phyloP scores from a whole-genome alignment of 1,284 basidiomycete genomes.

The Leccinum cinnamomeum region DNA sequence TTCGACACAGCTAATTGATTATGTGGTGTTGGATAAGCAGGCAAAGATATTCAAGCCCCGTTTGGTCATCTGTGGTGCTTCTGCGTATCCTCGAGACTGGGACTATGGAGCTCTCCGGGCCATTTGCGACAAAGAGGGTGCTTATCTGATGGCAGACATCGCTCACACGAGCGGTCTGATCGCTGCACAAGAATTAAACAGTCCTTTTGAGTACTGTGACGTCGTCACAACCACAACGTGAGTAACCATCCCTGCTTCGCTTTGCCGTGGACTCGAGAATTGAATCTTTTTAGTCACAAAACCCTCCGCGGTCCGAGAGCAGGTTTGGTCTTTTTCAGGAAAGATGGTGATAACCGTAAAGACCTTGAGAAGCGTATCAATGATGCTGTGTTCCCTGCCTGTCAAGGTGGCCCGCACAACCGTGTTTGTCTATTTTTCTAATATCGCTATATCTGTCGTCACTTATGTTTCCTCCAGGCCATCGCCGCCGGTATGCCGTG shows the following conservation, averaged over 20 bases:
- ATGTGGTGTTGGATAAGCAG: constrained; percentile 79
- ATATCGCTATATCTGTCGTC: not conserved
- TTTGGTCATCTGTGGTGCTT: constrained; percentile 96
- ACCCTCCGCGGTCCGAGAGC: constrained; percentile 98
- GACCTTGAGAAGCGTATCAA: constrained; percentile 97
- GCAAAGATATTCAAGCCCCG: constrained; percentile 97
- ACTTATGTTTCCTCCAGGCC: constrained; percentile 52
- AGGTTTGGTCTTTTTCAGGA: constrained; percentile 98
- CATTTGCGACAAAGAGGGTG: constrained; percentile 86
- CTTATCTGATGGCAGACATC: constrained; percentile 95
- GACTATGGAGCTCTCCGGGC: constrained; percentile 85
- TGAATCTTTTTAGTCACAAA: constrained; percentile 71
- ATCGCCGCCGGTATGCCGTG: constrained; percentile 69
- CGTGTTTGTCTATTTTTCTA: constrained; percentile 60
- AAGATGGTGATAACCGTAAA: constrained; percentile 76
- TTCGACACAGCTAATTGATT: constrained; percentile 90
- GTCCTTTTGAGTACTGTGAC: constrained; percentile 96
- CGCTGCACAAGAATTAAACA: constrained; percentile 89
- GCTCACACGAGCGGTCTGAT: constrained; percentile 97
- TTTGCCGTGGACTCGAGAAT: not conserved
- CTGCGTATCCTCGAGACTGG: constrained; percentile 99
- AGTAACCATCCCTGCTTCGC: constrained; percentile 29
- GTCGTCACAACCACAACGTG: constrained; percentile 95
- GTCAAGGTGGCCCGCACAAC: constrained; percentile 99
- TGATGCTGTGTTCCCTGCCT: constrained; percentile 99